Evolutionary conservation across 192 early-diverging fungal genomes (phyloP), one percentile per base, ranked within the genome.

Genomic region (Coemansia sp.): DNA sequence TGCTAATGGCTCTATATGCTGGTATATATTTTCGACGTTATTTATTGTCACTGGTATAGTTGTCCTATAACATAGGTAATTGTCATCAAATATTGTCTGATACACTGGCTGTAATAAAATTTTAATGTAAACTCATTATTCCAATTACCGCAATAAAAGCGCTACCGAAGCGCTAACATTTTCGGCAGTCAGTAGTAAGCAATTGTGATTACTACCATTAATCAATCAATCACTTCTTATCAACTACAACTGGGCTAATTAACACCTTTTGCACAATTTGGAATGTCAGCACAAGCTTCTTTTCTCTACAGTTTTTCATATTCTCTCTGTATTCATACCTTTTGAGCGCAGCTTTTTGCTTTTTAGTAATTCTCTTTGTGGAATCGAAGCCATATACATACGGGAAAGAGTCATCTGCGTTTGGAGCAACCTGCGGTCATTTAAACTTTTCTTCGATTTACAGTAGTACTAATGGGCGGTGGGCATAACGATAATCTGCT

Each of bases 401-500:
- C 39, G 39, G 17, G 17, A 17, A 7, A 46, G 39, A 1, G 14
- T 22, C 53, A 20, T 20, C 11, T 4, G 53, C 53, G 23, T 24
- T n/a, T 27, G 22, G 19, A 4, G 30, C 30, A 25, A 3, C 54
- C 0, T 25, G 54, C 2, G 7, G 19, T 20, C 25, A 4, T 17
- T 46, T 46, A 17, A 46, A 14, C 5, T 27, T 11, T 25, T 6
- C 30, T 24, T 8, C 5, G 30, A 5, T 5, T n/a, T 11, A 11
- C 58, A 36, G 5, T 50, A 42, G 31, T 11, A 54, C 50, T 60
- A 61, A 83, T 83, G 80, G 80, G 67, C 57, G 72, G 71, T 57
- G 80, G 75, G 60, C 74, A 82, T 50, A 52, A 74, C 59, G 75
- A 77, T 6, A 68, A 59, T 14, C 63, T 83, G 56, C 64, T 83